Percentiles rank a stretch among this genome's conserved stretches.
phyloP scores from a whole-genome alignment of 2,329 filamentous ascomycete genomes.

The Pleurostoma richardsiae region DNA sequence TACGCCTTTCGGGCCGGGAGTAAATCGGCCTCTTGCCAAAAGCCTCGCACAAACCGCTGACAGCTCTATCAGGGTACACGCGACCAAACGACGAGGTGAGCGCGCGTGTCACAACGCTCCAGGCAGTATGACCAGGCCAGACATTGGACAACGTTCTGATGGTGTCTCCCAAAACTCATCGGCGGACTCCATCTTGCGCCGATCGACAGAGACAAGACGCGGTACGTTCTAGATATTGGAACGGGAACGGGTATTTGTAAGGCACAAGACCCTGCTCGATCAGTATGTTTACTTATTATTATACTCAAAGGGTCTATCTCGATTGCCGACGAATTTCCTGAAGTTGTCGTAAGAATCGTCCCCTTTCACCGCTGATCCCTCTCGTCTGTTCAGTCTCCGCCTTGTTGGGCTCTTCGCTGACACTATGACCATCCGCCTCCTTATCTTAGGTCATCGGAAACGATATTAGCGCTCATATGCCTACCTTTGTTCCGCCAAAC shows the following conservation, averaged over 20 bases:
- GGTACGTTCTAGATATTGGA: slow-evolving; percentile 34
- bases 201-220: slow-evolving; percentile 19
- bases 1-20: slow-evolving; percentile 24
- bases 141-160: slow-evolving; percentile 12
- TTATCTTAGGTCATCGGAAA: slow-evolving; percentile 17
- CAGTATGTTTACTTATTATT: background rate
- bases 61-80: slow-evolving; percentile 8
- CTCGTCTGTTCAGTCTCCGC: background rate
- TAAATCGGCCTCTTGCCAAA: slow-evolving; percentile 6
- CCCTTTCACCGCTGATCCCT: background rate
- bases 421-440: slow-evolving; percentile 31
- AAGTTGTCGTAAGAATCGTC: slow-evolving; percentile 4
- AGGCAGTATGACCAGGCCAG: background rate
- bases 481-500: slow-evolving; percentile 23
- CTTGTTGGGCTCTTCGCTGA: background rate
- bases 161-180: slow-evolving; percentile 4
- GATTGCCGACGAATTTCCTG: slow-evolving; percentile 25
- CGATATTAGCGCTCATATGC: slow-evolving; percentile 24
- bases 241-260: slow-evolving; percentile 36
- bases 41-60: background rate
- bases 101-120: background rate
- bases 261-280: background rate
- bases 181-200: slow-evolving; percentile 20
- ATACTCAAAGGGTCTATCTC: slow-evolving; percentile 26
- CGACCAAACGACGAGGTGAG: slow-evolving; percentile 20